Conservation (phyloP, 2,329 filamentous ascomycete species). For the Claviceps paspali region DNA sequence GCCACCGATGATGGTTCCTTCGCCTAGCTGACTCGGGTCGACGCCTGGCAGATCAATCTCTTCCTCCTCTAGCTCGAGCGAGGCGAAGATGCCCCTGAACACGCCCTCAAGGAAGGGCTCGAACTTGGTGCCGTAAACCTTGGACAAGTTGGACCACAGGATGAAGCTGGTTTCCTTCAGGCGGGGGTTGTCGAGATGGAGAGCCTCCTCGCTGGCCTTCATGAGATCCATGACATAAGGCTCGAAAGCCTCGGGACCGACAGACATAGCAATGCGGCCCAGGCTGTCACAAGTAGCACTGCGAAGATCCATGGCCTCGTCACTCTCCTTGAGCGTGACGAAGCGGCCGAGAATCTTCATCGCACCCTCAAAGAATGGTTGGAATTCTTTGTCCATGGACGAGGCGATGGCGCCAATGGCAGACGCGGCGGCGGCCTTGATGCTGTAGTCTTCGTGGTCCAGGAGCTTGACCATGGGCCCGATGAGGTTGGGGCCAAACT, state of each 20-base stretch:
- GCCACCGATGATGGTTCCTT: slow-evolving; percentile 61
- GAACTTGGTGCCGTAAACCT: slow-evolving; percentile 80
- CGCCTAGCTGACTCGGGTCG: slow-evolving; percentile 43
- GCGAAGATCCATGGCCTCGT: slow-evolving; percentile 80
- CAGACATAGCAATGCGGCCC: slow-evolving; percentile 80
- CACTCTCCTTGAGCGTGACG: slow-evolving; percentile 71
- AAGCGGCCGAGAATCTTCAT: slow-evolving; percentile 83
- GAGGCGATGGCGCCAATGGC: slow-evolving; percentile 84
- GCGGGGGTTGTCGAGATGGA: slow-evolving; percentile 75
- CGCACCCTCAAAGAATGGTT: slow-evolving; percentile 80
- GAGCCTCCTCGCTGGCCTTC: slow-evolving; percentile 79
- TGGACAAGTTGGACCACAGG: slow-evolving; percentile 85
- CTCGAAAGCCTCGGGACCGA: slow-evolving; percentile 75
- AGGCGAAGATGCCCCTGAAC: slow-evolving; percentile 67
- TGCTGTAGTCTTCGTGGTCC: slow-evolving; percentile 68
- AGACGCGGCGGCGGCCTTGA: slow-evolving; percentile 79
- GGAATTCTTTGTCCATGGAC: slow-evolving; percentile 67
- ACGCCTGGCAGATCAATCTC: slow-evolving; percentile 63
- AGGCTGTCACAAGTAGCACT: slow-evolving; percentile 85
- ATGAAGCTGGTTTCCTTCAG: slow-evolving; percentile 96
- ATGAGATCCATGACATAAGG: slow-evolving; percentile 84
- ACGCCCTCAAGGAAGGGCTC: slow-evolving; percentile 63
- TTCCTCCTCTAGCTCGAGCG: slow-evolving; percentile 76
- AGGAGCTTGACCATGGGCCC: slow-evolving; percentile 74
- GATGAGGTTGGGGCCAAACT: slow-evolving; percentile 71